Conservation (phyloP, 2,329 filamentous ascomycete genomes). For the Alternaria gaisen region DNA sequence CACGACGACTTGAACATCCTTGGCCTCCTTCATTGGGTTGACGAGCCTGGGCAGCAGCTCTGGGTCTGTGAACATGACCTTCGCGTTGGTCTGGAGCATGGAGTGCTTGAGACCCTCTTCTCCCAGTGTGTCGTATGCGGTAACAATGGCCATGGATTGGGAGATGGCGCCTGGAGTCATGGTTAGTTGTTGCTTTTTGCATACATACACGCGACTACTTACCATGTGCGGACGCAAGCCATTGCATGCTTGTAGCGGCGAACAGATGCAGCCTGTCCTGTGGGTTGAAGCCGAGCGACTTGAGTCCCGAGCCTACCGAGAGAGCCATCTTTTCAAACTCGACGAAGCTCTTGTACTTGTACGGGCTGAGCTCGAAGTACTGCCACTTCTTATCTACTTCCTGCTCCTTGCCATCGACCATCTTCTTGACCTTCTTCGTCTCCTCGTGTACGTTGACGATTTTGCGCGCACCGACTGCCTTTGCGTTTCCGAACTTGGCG, state of each 20-base stretch:
- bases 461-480: constrained; percentile 70
- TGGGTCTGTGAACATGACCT: constrained; percentile 87
- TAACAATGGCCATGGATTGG: constrained; percentile 91
- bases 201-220: constrained; percentile 26
- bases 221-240: constrained; percentile 84
- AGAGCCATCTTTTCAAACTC: constrained; percentile 78
- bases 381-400: constrained; percentile 92
- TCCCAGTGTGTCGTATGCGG: constrained; percentile 92
- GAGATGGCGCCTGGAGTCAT: constrained; percentile 66
- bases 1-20: constrained; percentile 65
- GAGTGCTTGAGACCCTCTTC: constrained; percentile 86
- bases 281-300: constrained; percentile 74
- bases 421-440: constrained; percentile 89
- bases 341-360: constrained; percentile 78
- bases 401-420: constrained; percentile 79
- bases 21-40: constrained; percentile 64
- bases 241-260: constrained; percentile 80
- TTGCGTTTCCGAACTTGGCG: constrained; percentile 62
- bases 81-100: constrained; percentile 79
- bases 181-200: constrained; percentile 18
- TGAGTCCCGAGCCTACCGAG: constrained; percentile 75
- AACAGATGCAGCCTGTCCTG: constrained; percentile 80
- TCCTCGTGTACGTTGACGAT: constrained; percentile 82
- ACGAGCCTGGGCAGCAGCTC: constrained; percentile 68
- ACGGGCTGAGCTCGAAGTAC: constrained; percentile 83